Percentiles rank a stretch among this genome's conserved stretches.
phyloP scores from a whole-genome alignment of 139 green algal genomes.

The Zygnema circumcarinatum region DNA sequence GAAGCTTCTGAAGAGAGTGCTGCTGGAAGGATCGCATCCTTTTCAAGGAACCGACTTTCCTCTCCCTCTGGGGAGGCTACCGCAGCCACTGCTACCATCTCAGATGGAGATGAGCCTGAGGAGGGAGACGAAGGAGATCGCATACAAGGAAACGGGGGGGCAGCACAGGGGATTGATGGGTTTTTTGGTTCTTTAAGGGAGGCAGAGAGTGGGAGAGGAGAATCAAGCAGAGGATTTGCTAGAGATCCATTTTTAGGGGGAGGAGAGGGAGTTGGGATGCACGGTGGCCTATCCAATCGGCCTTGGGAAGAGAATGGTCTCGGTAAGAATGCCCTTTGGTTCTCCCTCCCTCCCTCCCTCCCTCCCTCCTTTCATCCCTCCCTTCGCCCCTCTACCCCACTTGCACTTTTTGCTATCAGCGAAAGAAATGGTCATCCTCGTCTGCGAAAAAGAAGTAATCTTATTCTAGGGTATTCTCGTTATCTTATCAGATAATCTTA shows the following conservation, averaged over 20 bases:
- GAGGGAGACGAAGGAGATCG: not conserved
- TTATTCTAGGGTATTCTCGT: too few relatives aligned
- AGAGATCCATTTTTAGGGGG: not conserved
- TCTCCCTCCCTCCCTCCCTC: too few relatives aligned
- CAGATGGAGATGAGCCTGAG: slow-evolving; percentile 10
- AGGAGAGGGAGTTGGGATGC: not conserved
- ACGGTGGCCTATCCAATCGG: not conserved
- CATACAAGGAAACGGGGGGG: not conserved
- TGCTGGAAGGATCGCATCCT: not conserved
- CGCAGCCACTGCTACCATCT: slow-evolving; percentile 19
- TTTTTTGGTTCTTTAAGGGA: not conserved
- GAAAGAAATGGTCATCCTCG: too few relatives aligned
- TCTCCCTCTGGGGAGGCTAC: not conserved
- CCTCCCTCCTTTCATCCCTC: too few relatives aligned
- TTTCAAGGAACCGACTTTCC: not conserved
- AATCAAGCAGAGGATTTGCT: too few relatives aligned
- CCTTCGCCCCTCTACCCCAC: too few relatives aligned
- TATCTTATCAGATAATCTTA: not conserved
- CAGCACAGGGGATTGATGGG: not conserved
- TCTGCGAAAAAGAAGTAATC: too few relatives aligned
- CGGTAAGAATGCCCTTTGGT: too few relatives aligned
- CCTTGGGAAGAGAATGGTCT: not conserved
- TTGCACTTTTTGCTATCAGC: too few relatives aligned
- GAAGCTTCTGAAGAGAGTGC: not conserved
- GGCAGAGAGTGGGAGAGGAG: not conserved